Evolutionary conservation across 1,284 basidiomycete species (phyloP).

Genomic region (Cryptococcus sp.): DNA sequence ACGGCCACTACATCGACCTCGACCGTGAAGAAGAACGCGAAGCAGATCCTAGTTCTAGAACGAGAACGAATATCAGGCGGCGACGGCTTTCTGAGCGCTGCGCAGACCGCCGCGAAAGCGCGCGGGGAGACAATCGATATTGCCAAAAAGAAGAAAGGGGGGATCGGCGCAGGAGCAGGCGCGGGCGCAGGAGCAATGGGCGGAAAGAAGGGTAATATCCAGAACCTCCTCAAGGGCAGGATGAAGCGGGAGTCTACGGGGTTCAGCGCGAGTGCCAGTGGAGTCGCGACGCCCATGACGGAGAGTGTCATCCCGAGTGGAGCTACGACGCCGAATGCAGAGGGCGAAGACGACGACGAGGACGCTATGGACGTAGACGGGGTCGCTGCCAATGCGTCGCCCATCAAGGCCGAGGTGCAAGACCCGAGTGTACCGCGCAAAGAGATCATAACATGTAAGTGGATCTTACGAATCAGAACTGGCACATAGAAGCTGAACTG

Average conservation of each 20-base stretch:
- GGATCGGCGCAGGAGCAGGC: slow-evolving; percentile 10
- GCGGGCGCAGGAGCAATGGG: not conserved
- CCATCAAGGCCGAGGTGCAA: too few species aligned
- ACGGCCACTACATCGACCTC: slow-evolving; percentile 39
- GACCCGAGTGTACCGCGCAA: slow-evolving; percentile 20
- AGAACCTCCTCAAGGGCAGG: slow-evolving; percentile 21
- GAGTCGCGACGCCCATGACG: slow-evolving; percentile 3
- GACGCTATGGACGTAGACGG: slow-evolving; percentile 16
- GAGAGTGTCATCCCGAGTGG: slow-evolving; percentile 21
- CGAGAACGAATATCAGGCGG: slow-evolving; percentile 47
- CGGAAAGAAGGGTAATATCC: slow-evolving; percentile 19
- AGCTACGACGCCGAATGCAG: slow-evolving; percentile 29
- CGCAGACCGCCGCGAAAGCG: slow-evolving; percentile 37
- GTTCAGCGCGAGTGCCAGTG: slow-evolving; percentile 1
- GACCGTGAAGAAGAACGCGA: slow-evolving; percentile 42
- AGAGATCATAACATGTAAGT: slow-evolving; percentile 53
- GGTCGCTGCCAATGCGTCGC: too few species aligned
- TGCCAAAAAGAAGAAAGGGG: slow-evolving; percentile 47
- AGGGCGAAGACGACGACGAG: slow-evolving; percentile 26
- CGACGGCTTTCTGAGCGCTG: slow-evolving; percentile 44
- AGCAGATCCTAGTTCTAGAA: slow-evolving; percentile 52
- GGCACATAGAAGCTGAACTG: not conserved
- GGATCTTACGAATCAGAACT: not conserved
- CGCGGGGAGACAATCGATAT: slow-evolving; percentile 45
- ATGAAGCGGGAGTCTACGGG: slow-evolving; percentile 17